These are phyloP conservation scores for Colletotrichum tofieldiae DNA, from an alignment of 2,329 filamentous ascomycete species.

Conservation along the genomic window DNA sequence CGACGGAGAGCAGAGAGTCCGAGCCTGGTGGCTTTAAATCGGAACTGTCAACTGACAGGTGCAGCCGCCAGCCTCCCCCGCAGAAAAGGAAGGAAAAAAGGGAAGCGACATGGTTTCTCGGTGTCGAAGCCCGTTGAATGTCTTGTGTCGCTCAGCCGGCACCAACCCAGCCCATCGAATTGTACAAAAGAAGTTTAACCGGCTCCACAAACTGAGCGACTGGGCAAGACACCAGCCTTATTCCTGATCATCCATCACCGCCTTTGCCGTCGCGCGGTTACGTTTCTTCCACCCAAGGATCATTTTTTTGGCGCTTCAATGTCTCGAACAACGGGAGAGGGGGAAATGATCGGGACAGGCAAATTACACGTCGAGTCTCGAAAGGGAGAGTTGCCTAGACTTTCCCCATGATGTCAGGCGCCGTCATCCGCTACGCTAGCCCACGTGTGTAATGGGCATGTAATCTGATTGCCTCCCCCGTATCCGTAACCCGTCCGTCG, in stretches of 20 bases:
- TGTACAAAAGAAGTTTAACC: background rate
- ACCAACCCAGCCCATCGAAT: background rate
- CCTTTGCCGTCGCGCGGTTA: slow-evolving; percentile 6
- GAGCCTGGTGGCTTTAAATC: slow-evolving; percentile 11
- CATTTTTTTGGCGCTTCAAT: background rate
- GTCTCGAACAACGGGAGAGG: slow-evolving; percentile 6
- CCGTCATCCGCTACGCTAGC: slow-evolving; percentile 27
- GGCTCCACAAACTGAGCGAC: background rate
- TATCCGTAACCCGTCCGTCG: background rate
- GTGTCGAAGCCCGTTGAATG: slow-evolving; percentile 1
- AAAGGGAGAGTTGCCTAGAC: slow-evolving; percentile 9
- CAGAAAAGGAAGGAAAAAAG: background rate
- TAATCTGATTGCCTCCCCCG: slow-evolving; percentile 9
- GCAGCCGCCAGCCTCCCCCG: slow-evolving; percentile 18
- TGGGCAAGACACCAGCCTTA: slow-evolving; percentile 23
- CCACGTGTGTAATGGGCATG: slow-evolving; percentile 14
- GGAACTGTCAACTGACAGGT: slow-evolving; percentile 24
- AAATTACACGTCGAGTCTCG: background rate
- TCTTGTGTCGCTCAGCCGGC: slow-evolving; percentile 15
- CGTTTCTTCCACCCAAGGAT: background rate
- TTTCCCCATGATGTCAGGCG: slow-evolving; percentile 36
- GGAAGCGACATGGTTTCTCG: background rate
- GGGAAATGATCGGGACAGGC: background rate
- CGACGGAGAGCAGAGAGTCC: slow-evolving; percentile 4
- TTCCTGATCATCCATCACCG: slow-evolving; percentile 10